phyloP scores from a whole-genome alignment of 805 yeast genomes.

The Wickerhamomyces xylosicus region DNA sequence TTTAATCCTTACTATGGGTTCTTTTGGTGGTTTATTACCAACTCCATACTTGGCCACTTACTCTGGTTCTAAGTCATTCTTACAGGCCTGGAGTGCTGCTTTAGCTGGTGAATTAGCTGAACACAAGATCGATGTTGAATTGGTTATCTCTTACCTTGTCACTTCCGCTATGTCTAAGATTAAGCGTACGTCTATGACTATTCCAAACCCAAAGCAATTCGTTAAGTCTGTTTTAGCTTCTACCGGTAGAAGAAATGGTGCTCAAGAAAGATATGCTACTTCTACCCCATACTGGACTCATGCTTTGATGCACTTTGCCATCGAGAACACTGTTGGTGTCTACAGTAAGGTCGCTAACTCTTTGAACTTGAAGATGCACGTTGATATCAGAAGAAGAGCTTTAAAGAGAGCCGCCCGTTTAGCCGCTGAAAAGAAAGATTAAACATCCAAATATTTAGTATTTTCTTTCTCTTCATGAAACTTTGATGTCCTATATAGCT shows the following conservation, averaged over 20 bases:
- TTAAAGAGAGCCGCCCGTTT: slow-evolving; percentile 55
- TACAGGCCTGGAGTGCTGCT: slow-evolving; percentile 88
- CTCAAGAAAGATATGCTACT: slow-evolving; percentile 83
- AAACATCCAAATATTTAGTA: neutral
- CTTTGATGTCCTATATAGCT: too few species aligned
- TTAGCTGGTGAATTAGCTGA: slow-evolving; percentile 74
- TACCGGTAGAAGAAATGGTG: slow-evolving; percentile 82
- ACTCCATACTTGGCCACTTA: slow-evolving; percentile 88
- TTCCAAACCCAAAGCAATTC: slow-evolving; percentile 76
- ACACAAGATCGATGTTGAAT: slow-evolving; percentile 72
- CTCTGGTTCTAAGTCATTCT: slow-evolving; percentile 92
- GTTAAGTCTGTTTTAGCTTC: slow-evolving; percentile 61
- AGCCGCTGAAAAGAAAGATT: slow-evolving; percentile 18
- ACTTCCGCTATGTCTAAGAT: slow-evolving; percentile 95
- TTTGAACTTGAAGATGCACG: slow-evolving; percentile 69
- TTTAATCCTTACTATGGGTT: slow-evolving; percentile 87
- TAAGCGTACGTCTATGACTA: slow-evolving; percentile 57
- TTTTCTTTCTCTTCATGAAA: too few species aligned
- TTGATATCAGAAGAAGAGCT: slow-evolving; percentile 72
- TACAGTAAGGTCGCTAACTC: slow-evolving; percentile 60
- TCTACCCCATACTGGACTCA: slow-evolving; percentile 90
- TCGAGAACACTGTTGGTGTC: slow-evolving; percentile 75
- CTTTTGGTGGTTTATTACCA: slow-evolving; percentile 91
- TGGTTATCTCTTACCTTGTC: slow-evolving; percentile 79
- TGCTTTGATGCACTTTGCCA: slow-evolving; percentile 80